Percentiles rank a stretch among this genome's conserved stretches.
Conservation (phyloP, 108 stramenopile species). For the Cyclotella atomus region DNA sequence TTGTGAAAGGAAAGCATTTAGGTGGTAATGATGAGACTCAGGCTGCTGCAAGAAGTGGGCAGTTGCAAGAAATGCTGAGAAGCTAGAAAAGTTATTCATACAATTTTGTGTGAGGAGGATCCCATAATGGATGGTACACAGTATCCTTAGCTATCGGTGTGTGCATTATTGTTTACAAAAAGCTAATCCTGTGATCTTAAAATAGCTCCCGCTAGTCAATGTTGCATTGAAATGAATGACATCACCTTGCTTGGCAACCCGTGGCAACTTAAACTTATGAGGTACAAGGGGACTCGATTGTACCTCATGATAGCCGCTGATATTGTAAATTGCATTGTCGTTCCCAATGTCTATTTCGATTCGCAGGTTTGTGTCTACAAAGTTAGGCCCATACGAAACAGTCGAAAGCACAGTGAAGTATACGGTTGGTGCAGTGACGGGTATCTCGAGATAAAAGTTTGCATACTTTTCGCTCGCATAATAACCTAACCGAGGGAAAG, state of each 20-base stretch:
- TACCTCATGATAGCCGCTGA: conserved; percentile 37
- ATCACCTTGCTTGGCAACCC: conserved; percentile 39
- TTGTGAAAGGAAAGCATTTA: conserved; percentile 67
- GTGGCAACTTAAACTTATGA: conserved; percentile 34
- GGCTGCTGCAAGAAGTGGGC: conserved; percentile 46
- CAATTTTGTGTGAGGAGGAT: too few relatives aligned
- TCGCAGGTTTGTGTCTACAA: conserved; percentile 9
- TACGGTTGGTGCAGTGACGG: conserved; percentile 8
- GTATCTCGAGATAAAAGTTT: conserved; percentile 23
- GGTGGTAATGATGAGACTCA: conserved; percentile 76
- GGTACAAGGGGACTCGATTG: conserved; percentile 41
- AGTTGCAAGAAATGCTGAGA: conserved; percentile 25
- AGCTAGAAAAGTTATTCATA: neutral
- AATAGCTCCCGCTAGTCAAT: conserved; percentile 40
- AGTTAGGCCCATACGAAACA: conserved; percentile 34
- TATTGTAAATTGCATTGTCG: conserved; percentile 8
- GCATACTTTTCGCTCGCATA: conserved; percentile 23
- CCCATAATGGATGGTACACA: neutral
- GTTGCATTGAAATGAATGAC: conserved; percentile 24
- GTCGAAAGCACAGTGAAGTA: conserved; percentile 32
- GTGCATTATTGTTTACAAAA: conserved; percentile 34
- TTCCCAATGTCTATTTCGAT: conserved; percentile 6
- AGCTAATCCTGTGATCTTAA: conserved; percentile 45
- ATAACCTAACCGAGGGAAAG: conserved; percentile 16
- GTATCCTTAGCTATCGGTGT: neutral